Conservation (phyloP, 2,329 filamentous ascomycete species). For the Elsinoe fawcettii region DNA sequence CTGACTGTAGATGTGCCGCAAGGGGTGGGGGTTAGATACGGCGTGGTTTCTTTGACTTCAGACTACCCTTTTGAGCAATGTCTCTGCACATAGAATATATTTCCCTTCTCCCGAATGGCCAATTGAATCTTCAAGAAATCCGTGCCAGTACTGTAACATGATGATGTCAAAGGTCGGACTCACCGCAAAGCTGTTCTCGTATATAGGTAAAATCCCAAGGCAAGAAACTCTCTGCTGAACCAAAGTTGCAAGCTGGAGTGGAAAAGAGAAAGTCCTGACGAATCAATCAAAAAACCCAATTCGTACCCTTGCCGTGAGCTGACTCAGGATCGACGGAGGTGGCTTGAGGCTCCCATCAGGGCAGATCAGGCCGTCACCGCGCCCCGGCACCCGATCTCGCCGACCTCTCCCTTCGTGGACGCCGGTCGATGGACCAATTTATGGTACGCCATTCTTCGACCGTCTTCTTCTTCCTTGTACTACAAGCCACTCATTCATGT, state of each 20-base stretch:
- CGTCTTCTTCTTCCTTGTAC: not conserved
- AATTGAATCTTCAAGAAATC: not conserved
- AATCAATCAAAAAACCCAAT: not conserved
- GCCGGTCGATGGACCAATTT: not conserved
- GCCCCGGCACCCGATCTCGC: not conserved
- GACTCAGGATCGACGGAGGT: not conserved
- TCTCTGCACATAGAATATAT: conserved; percentile 1
- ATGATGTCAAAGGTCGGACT: not conserved
- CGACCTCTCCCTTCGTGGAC: not conserved
- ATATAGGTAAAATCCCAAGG: not conserved
- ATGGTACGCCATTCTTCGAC: not conserved
- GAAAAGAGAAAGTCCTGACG: not conserved
- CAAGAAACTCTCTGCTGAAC: not conserved
- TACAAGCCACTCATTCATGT: not conserved
- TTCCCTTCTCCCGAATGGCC: not conserved
- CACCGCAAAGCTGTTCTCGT: not conserved
- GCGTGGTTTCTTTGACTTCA: not conserved
- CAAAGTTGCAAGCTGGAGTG: not conserved
- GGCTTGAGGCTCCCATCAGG: not conserved
- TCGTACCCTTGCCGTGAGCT: not conserved
- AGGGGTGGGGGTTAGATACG: not conserved
- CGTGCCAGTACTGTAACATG: not conserved
- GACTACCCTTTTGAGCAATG: not conserved
- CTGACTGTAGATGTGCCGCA: conserved; percentile 5
- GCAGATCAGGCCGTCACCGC: not conserved